A percentile compares a stretch with the other conserved stretches of the same genome.
phyloP scores from a whole-genome alignment of 768 basidiomycete species.

The Tulasnella calospora region DNA sequence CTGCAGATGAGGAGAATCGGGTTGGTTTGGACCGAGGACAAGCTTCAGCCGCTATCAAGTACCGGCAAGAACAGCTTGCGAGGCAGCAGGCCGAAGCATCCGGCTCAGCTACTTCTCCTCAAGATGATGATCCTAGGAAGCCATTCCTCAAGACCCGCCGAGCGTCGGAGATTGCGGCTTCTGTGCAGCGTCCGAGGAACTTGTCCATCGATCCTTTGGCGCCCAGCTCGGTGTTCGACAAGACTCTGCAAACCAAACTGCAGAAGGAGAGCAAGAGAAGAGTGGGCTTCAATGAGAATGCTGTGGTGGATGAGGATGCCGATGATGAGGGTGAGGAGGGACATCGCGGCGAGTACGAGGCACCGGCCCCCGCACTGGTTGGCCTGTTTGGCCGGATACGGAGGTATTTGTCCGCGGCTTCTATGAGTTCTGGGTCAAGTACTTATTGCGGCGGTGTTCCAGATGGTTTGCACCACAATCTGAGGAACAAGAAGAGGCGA shows the following conservation, averaged over 20 bases:
- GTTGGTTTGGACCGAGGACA: constrained; percentile 68
- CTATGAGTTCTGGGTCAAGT: not conserved
- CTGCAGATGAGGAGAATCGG: constrained; percentile 75
- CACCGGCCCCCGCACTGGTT: not conserved
- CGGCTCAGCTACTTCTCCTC: constrained; percentile 31
- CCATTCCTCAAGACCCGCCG: constrained; percentile 39
- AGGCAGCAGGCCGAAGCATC: constrained; percentile 33
- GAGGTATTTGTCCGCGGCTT: constrained; percentile 44
- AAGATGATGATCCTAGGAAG: constrained; percentile 37
- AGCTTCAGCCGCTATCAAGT: constrained; percentile 79
- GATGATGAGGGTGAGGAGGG: constrained; percentile 42
- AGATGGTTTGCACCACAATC: constrained; percentile 31
- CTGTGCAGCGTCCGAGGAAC: constrained; percentile 31
- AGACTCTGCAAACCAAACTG: constrained; percentile 69
- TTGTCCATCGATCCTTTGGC: constrained; percentile 84
- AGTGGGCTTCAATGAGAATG: constrained; percentile 18
- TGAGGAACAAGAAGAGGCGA: constrained; percentile 32
- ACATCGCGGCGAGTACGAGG: constrained; percentile 32
- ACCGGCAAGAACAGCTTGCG: constrained; percentile 72
- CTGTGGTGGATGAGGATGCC: constrained; percentile 35
- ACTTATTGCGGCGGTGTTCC: not conserved
- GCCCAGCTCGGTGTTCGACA: constrained; percentile 76
- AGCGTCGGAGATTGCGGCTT: not conserved
- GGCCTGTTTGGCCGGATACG: constrained; percentile 13
- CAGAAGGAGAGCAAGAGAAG: constrained; percentile 29